phyloP scores from a whole-genome alignment of 805 yeast species.

The Candida nonsorbophila region DNA sequence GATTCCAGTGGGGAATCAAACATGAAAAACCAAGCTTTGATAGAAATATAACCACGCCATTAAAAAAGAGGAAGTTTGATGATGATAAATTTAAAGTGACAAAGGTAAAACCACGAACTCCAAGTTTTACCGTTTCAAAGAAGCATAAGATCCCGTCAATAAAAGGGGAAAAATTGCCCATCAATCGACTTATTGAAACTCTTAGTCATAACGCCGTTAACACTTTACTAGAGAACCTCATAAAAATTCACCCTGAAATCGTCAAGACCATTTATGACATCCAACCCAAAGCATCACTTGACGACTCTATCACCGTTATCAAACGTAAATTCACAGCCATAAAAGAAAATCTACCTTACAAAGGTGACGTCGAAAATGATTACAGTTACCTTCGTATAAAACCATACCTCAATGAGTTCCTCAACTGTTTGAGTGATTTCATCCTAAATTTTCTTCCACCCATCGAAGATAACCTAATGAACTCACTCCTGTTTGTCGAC shows the following conservation, averaged over 20 bases:
- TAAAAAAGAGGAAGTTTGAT: slow-evolving; percentile 11
- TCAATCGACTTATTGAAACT: slow-evolving; percentile 62
- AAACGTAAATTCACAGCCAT: slow-evolving; percentile 41
- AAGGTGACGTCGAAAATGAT: slow-evolving; percentile 67
- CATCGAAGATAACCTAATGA: slow-evolving; percentile 47
- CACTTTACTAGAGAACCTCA: slow-evolving; percentile 45
- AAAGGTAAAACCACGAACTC: background rate
- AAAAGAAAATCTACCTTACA: slow-evolving; percentile 58
- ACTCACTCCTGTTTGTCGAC: slow-evolving; percentile 58
- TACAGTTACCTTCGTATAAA: slow-evolving; percentile 74
- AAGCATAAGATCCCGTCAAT: slow-evolving; percentile 39
- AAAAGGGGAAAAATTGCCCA: slow-evolving; percentile 56
- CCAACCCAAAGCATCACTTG: slow-evolving; percentile 56
- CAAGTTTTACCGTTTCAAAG: slow-evolving; percentile 12
- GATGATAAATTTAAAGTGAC: slow-evolving; percentile 7
- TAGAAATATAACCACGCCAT: background rate
- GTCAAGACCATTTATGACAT: slow-evolving; percentile 42
- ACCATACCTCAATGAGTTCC: slow-evolving; percentile 61
- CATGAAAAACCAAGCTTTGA: slow-evolving; percentile 6
- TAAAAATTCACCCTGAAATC: slow-evolving; percentile 60
- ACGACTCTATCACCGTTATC: slow-evolving; percentile 47
- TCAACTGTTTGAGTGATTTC: slow-evolving; percentile 68
- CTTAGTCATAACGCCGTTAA: slow-evolving; percentile 55
- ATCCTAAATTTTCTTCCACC: slow-evolving; percentile 72
- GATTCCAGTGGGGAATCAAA: slow-evolving; percentile 24